Percentiles rank a stretch among this genome's conserved stretches.
Evolutionary conservation across 2,329 filamentous ascomycete genomes (phyloP).

Genomic region (Arthrobotrys sinensis): DNA sequence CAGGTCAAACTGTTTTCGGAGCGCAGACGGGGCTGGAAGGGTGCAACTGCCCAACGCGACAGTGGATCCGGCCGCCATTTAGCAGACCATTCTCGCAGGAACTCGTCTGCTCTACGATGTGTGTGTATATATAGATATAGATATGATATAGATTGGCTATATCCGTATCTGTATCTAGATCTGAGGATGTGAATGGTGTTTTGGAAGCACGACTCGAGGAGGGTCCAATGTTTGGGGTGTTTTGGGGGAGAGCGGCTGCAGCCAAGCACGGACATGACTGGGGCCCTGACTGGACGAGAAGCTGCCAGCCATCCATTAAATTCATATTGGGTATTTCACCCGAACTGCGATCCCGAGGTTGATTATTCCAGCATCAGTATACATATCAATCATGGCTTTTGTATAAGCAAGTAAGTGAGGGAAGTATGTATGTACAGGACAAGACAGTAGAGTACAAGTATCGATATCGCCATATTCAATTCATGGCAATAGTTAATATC

Average conservation of each 20-base stretch:
- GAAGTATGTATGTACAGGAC: conserved; percentile 8
- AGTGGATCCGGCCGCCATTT: conserved; percentile 60
- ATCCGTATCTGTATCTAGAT: no score
- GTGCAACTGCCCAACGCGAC: conserved; percentile 57
- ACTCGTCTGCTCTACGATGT: not conserved
- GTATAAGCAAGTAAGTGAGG: no score
- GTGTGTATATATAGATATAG: not conserved
- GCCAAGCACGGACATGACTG: not conserved
- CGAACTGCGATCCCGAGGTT: conserved; percentile 17
- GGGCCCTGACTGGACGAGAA: not conserved
- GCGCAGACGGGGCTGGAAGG: conserved; percentile 18
- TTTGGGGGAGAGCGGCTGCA: conserved; percentile 5
- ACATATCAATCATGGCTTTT: not conserved
- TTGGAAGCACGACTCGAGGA: conserved; percentile 7
- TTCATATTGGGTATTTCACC: not conserved
- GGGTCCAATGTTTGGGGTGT: not conserved
- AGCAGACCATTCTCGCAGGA: conserved; percentile 53
- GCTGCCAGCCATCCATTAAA: conserved; percentile 20
- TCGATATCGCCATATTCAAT: no score
- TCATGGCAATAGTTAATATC: no score
- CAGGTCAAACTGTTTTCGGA: conserved; percentile 40
- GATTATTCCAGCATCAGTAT: no score
- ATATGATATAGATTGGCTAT: no score
- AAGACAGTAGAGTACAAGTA: not conserved
- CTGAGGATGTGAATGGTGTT: not conserved